phyloP scores from a whole-genome alignment of 805 yeast genomes.

The Candida khao-thaluensis region DNA sequence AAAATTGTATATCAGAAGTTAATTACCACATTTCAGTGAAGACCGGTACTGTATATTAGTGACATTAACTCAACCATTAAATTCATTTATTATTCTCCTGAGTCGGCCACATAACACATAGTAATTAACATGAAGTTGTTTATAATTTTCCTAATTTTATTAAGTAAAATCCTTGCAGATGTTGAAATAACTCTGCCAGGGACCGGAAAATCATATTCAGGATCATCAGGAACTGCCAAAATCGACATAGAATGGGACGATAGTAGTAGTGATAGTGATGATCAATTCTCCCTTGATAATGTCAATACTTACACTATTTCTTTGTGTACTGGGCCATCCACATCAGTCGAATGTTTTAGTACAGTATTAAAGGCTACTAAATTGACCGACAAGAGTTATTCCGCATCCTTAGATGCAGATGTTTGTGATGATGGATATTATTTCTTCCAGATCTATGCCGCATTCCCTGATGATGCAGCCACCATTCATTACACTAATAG shows the following conservation, averaged over 20 bases:
- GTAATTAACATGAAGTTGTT: constrained; percentile 3
- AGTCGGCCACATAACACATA: not conserved
- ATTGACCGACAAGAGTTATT: constrained; percentile 26
- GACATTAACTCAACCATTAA: too few species aligned
- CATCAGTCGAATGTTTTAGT: constrained; percentile 41
- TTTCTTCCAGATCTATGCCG: constrained; percentile 67
- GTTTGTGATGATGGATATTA: constrained; percentile 64
- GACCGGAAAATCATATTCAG: constrained; percentile 39
- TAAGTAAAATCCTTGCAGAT: constrained; percentile 36
- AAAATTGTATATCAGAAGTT: not conserved
- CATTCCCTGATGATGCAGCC: constrained; percentile 32
- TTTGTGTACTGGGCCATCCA: constrained; percentile 69
- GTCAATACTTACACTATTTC: constrained; percentile 48
- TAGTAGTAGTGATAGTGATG: constrained; percentile 49
- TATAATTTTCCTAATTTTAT: constrained; percentile 3
- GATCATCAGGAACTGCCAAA: constrained; percentile 32
- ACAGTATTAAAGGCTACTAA: constrained; percentile 24
- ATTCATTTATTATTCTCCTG: too few species aligned
- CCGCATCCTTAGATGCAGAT: constrained; percentile 43
- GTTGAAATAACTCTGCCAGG: constrained; percentile 45
- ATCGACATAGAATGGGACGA: constrained; percentile 49
- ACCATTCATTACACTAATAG: constrained; percentile 69
- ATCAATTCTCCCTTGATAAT: constrained; percentile 31
- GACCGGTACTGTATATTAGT: too few species aligned
- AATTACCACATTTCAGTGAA: too few species aligned